phyloP scores from a whole-genome alignment of 352 stramenopile species.

The Globisporangium nunn region DNA sequence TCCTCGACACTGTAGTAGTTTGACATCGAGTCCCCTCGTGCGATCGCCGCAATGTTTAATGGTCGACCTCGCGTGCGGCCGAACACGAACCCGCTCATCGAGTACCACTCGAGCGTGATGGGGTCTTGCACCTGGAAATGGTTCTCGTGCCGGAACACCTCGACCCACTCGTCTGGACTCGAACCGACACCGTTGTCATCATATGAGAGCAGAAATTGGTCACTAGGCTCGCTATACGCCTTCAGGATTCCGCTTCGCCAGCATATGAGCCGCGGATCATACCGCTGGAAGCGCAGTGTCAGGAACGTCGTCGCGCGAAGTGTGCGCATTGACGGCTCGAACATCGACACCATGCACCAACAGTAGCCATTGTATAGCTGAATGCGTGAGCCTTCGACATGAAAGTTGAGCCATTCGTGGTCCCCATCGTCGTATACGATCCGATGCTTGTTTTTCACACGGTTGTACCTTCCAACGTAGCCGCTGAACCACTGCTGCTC shows the following conservation, averaged over 20 bases:
- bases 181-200: constrained; percentile 18
- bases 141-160: constrained; percentile 52
- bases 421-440: constrained; percentile 74
- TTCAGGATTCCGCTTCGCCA: constrained; percentile 45
- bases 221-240: constrained; percentile 45
- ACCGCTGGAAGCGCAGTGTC: constrained; percentile 37
- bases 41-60: constrained; percentile 19
- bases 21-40: constrained; percentile 9
- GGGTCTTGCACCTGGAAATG: constrained; percentile 58
- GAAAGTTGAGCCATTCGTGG: constrained; percentile 63
- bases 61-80: constrained; percentile 34
- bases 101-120: constrained; percentile 50
- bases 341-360: constrained; percentile 69
- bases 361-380: constrained; percentile 65
- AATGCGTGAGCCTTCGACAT: constrained; percentile 29
- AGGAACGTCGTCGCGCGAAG: constrained; percentile 54
- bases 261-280: constrained; percentile 34
- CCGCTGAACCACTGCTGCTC: constrained; percentile 76
- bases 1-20: constrained; percentile 56
- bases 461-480: constrained; percentile 42
- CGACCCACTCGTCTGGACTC: constrained; percentile 41
- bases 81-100: constrained; percentile 68
- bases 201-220: constrained; percentile 49
- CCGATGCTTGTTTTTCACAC: constrained; percentile 55
- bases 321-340: constrained; percentile 36